Percentiles rank a stretch among this genome's conserved stretches.
Evolutionary conservation across 2,329 filamentous ascomycete genomes (phyloP).

Genomic region (Hypoxylon sp.): DNA sequence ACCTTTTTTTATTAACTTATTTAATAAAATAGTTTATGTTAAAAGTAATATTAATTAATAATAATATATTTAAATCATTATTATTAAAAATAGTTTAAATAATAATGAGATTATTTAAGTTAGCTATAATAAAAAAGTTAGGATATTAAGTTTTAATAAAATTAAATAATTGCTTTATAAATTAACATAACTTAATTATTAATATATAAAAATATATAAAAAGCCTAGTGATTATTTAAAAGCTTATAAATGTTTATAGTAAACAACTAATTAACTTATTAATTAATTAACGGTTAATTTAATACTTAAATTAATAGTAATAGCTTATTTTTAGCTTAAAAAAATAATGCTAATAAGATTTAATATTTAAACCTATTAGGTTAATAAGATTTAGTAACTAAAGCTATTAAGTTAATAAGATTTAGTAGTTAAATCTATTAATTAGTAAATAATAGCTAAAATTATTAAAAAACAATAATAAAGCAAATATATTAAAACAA

Average conservation of each 20-base stretch:
- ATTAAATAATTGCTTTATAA: not conserved
- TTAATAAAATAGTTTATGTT: too few species aligned
- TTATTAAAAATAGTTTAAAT: too few species aligned
- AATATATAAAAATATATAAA: not conserved
- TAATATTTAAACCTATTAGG: too few species aligned
- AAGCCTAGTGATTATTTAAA: not conserved
- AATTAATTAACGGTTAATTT: not conserved
- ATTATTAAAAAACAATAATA: not conserved
- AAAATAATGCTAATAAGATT: not conserved
- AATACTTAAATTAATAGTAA: not conserved
- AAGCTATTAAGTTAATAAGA: not conserved
- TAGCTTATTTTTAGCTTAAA: not conserved
- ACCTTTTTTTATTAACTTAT: not conserved
- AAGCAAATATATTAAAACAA: not conserved
- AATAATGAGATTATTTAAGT: not conserved
- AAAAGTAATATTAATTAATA: too few species aligned
- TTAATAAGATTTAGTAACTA: not conserved
- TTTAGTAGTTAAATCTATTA: not conserved
- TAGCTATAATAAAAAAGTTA: too few species aligned
- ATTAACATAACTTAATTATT: too few species aligned
- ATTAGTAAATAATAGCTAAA: not conserved
- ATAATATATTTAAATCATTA: too few species aligned
- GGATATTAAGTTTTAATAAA: too few species aligned
- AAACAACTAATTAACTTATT: not conserved
- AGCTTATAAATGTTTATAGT: not conserved